Percentiles rank a stretch among this genome's conserved stretches.
Conservation (phyloP, 306 rosid species). For the Ochetophila trinervis region DNA sequence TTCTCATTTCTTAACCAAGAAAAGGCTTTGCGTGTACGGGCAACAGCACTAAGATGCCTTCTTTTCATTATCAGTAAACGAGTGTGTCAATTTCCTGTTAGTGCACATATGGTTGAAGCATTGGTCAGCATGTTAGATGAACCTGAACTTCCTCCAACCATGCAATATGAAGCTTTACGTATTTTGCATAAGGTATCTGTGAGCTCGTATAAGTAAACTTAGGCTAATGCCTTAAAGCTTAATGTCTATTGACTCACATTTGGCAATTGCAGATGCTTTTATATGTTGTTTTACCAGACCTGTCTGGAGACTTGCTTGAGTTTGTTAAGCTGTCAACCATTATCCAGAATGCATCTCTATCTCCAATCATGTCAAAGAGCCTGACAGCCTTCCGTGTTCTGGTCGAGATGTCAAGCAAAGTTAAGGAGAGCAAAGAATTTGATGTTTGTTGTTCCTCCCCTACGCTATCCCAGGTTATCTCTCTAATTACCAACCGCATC, state of each 20-base stretch:
- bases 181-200: conserved; percentile 40
- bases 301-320: conserved; percentile 24
- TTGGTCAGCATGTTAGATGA: conserved; percentile 35
- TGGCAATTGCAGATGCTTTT: conserved; percentile 42
- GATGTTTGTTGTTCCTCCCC: conserved; percentile 23
- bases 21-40: conserved; percentile 37
- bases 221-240: conserved; percentile 10
- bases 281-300: conserved; percentile 19
- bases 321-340: conserved; percentile 34
- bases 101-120: conserved; percentile 15
- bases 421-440: conserved; percentile 13
- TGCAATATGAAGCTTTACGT: conserved; percentile 35
- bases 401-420: conserved; percentile 38
- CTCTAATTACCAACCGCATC: conserved; percentile 46
- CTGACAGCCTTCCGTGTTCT: conserved; percentile 33
- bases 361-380: conserved; percentile 27
- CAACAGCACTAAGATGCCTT: conserved; percentile 57
- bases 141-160: conserved; percentile 31
- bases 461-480: conserved; percentile 36
- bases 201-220: neutral
- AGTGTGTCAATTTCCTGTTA: conserved; percentile 24
- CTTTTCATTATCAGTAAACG: conserved; percentile 45
- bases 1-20: conserved; percentile 46
- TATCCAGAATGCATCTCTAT: conserved; percentile 29
- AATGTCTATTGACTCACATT: conserved; percentile 18